Base-by-base conservation (phyloP, 2,329 filamentous ascomycete species). In the Diaporthe velutina region DNA sequence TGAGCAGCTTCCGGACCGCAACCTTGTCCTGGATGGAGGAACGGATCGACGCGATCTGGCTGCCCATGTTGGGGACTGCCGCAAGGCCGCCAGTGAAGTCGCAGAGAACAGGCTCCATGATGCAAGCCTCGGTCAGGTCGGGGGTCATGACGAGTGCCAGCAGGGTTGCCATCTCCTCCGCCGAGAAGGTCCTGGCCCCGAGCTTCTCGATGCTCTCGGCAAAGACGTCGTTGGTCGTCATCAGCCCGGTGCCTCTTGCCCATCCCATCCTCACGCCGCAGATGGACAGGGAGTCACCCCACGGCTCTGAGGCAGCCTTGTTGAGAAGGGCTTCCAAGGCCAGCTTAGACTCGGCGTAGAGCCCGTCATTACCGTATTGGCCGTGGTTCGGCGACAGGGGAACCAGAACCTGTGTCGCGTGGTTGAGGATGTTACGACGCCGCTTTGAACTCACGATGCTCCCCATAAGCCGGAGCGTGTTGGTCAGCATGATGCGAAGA, bases 151-250 rank as follows among this genome's bases (percentile, higher is more conserved):
- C 57, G 12, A 87, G 78, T 4, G 77, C 80, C 19, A 84, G 77
- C 28, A 87, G 80, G 48, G 79, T 79, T 1, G 84, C 85, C 86
- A 86, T 86, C 75, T 86, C 85, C 1, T 78, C 73, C 3, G 80
- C 79, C 0, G 84, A 84, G 73, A 86, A 86, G 0, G 85, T 86
- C n/a, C 77, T 75, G 19, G 85, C 78, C 6, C 82, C 84, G 1
- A 60, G 57, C 35, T 80, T 79, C 71, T 85, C 82, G 22, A 86
- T 80, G 8, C 79, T 83, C 50, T 82, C 80, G 2, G 85, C 83
- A 12, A 86, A 71, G 4, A 82, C 78, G 70, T 86, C 83, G 76
- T 87, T 87, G 54, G 77, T 82, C 1, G 77, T 79, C 86, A 87
- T 88, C 33, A 60, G 57, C 77, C 66, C 66, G 12, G 66, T 70